phyloP scores from a whole-genome alignment of 371 early-diverging fungal species.

The Saksenaea oblongispora region DNA sequence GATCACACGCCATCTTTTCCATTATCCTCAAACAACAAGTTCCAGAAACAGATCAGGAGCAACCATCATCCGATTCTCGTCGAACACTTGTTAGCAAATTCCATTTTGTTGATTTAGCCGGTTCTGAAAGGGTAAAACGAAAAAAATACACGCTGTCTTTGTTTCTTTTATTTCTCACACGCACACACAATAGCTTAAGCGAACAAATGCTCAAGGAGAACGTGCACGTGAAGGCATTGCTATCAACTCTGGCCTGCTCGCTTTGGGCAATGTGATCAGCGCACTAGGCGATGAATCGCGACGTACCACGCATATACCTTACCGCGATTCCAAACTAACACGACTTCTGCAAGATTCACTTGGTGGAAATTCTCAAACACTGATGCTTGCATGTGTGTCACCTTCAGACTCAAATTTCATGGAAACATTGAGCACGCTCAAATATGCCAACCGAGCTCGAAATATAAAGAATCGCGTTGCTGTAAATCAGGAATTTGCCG shows the following conservation, averaged over 20 bases:
- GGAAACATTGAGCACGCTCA: slow-evolving; percentile 91
- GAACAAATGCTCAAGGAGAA: slow-evolving; percentile 73
- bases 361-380: slow-evolving; percentile 88
- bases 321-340: slow-evolving; percentile 96
- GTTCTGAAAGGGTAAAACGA: slow-evolving; percentile 49
- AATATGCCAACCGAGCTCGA: slow-evolving; percentile 87
- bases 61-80: slow-evolving; percentile 1
- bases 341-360: slow-evolving; percentile 86
- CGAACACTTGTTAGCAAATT: slow-evolving; percentile 70
- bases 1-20: slow-evolving; percentile 98
- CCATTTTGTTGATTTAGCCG: slow-evolving; percentile 96
- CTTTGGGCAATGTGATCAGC: slow-evolving; percentile 98
- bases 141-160: background rate
- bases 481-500: slow-evolving; percentile 44
- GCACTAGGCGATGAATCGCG: slow-evolving; percentile 89
- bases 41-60: slow-evolving; percentile 15
- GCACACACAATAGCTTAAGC: slow-evolving; percentile 44
- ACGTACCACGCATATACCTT: slow-evolving; percentile 80
- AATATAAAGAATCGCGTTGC: slow-evolving; percentile 81
- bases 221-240: slow-evolving; percentile 96
- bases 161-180: background rate
- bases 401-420: slow-evolving; percentile 76
- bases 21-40: slow-evolving; percentile 68
- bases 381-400: slow-evolving; percentile 93
- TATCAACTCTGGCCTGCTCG: slow-evolving; percentile 96